Evolutionary conservation across 768 basidiomycete genomes (phyloP).

Genomic region (Suillus placidus): DNA sequence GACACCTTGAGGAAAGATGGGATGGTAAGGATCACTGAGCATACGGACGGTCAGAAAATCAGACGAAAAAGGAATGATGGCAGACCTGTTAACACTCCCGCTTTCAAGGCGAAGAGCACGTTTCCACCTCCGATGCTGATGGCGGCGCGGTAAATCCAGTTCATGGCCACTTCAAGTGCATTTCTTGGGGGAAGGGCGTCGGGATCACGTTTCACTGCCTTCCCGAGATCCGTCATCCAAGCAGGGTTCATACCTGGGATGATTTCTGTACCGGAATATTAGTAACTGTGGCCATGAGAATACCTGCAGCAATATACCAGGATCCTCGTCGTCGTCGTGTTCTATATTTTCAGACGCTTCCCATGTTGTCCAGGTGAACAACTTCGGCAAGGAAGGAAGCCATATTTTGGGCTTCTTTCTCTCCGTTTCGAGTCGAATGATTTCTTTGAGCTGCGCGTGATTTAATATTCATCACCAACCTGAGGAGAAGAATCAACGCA

Average conservation of each 20-base stretch:
- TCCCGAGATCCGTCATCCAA: constrained; percentile 52
- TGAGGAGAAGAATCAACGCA: constrained; percentile 23
- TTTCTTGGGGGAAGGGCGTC: constrained; percentile 75
- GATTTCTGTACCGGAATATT: constrained; percentile 36
- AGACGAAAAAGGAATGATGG: background rate
- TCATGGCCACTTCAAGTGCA: constrained; percentile 53
- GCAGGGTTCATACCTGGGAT: constrained; percentile 59
- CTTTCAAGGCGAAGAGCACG: constrained; percentile 70
- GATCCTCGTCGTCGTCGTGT: constrained; percentile 69
- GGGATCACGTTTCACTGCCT: constrained; percentile 63
- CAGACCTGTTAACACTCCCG: constrained; percentile 62
- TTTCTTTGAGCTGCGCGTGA: constrained; percentile 52
- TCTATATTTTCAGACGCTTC: constrained; percentile 47
- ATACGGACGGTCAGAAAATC: background rate
- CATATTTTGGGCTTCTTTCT: constrained; percentile 50
- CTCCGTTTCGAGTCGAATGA: constrained; percentile 55
- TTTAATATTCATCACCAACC: background rate
- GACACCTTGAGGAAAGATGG: constrained; percentile 60
- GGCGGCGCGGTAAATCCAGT: constrained; percentile 43
- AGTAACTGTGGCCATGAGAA: background rate
- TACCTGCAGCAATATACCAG: constrained; percentile 36
- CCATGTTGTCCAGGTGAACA: constrained; percentile 49
- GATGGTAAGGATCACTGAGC: constrained; percentile 55
- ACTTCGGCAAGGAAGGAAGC: constrained; percentile 49
- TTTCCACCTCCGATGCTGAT: constrained; percentile 57